Evolutionary conservation across 2,329 filamentous ascomycete species (phyloP), one percentile per base, ranked within the genome.

Genomic region (Fusarium continuum): DNA sequence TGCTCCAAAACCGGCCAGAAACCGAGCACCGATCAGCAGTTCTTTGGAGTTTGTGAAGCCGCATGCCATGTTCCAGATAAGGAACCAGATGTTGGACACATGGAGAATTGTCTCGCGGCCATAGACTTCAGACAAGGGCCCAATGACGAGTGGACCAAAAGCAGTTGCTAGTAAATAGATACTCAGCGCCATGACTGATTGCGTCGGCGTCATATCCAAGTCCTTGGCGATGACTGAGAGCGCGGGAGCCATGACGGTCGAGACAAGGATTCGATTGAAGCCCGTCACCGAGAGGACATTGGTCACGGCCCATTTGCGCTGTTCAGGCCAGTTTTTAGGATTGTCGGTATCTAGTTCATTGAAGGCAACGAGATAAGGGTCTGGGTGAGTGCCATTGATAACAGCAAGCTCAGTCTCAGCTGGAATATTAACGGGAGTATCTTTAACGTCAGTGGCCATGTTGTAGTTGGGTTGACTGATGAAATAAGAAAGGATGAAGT

Each of bases 221-320:
- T 88, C 83, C 2, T 70, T 68, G 6, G 80, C 78, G 38, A 89
- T 83, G 2, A 77, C 67, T 2, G 76, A 63, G 22, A 89, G 64
- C 0, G 80, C 81, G 0, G 81, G 81, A 0, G 82, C 82, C 73
- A 84, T 80, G 68, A 85, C 83, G 1, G 81, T 82, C 4, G 80
- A 82, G 0, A 82, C 79, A 61, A 84, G 76, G 55, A 83, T 82
- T 9, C 79, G 79, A 38, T 81, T 82, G 63, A 85, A 83, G 8
- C 80, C 81, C 0, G 79, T 81, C 4, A 78, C 77, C 0, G 82
- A 83, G 1, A 83, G 74, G 4, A 82, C 76, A 41, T 80, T 69
- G 4, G 82, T 84, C 2, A 81, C 79, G 0, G 75, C 74, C 82
- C 82, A 84, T 69, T 84, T 84, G 3, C 71, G 73, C 3, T 72